A percentile compares a stretch with the other conserved stretches of the same genome.
phyloP scores from a whole-genome alignment of 129 eudicot species.

The Glebionis coronaria region DNA sequence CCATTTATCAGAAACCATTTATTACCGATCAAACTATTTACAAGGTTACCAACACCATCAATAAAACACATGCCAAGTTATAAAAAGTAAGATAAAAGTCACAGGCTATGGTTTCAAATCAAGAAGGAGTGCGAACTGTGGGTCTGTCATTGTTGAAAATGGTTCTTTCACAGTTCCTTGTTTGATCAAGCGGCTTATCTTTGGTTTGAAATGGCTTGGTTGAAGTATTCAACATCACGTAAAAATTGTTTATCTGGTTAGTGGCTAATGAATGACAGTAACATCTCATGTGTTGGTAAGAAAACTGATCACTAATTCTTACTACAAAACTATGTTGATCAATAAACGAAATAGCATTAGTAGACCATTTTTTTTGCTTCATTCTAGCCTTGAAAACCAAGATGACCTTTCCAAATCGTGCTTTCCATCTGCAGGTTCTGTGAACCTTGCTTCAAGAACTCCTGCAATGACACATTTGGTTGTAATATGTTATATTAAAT shows the following conservation, averaged over 20 bases:
- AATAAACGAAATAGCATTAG: constrained; percentile 9
- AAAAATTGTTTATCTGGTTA: constrained; percentile 29
- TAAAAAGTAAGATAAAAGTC: no score
- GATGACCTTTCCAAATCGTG: constrained; percentile 54
- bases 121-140: constrained; percentile 16
- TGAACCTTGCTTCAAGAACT: no score
- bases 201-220: constrained; percentile 17
- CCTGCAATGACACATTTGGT: no score
- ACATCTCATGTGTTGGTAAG: not conserved
- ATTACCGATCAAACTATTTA: constrained; percentile 9
- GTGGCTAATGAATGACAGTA: constrained; percentile 70
- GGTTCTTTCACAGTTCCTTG: constrained; percentile 20
- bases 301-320: no score
- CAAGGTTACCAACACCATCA: not conserved
- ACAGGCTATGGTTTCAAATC: no score
- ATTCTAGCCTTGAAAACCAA: constrained; percentile 65
- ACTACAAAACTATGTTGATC: no score
- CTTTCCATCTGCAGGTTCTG: no score
- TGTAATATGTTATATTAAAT: no score
- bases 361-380: constrained; percentile 68
- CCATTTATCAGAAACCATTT: no score
- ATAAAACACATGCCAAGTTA: not conserved
- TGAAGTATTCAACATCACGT: constrained; percentile 34
- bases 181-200: not conserved
- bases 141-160: constrained; percentile 21